These are phyloP conservation scores for Colletotrichum sidae DNA, from an alignment of 2,329 filamentous ascomycete genomes.

Conservation along the genomic window DNA sequence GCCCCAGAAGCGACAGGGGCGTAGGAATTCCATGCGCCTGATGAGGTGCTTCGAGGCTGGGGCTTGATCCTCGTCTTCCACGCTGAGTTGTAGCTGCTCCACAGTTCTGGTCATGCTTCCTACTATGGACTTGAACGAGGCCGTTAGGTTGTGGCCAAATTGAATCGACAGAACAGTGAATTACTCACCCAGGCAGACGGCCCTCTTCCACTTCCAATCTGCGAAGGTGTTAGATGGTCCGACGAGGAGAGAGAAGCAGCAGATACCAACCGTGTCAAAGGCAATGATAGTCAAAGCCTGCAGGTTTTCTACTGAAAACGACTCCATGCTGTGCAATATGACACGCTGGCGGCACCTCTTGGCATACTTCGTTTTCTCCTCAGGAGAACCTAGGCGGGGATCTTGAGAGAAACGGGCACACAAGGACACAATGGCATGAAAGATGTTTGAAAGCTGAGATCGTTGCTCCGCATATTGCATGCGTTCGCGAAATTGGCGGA, in stretches of 20 bases:
- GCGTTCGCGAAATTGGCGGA: constrained; percentile 41
- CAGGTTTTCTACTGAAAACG: constrained; percentile 49
- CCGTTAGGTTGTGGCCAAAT: not conserved
- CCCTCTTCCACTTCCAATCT: constrained; percentile 49
- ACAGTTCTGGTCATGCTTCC: constrained; percentile 53
- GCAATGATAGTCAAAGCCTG: constrained; percentile 50
- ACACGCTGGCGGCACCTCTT: constrained; percentile 45
- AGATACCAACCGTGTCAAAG: constrained; percentile 46
- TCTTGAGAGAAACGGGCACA: constrained; percentile 45
- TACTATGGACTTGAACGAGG: constrained; percentile 45
- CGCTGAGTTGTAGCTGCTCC: constrained; percentile 51
- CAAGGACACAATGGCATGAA: constrained; percentile 50
- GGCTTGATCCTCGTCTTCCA: constrained; percentile 47
- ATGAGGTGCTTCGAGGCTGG: constrained; percentile 46
- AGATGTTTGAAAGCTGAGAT: constrained; percentile 43
- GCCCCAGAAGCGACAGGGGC: constrained; percentile 46
- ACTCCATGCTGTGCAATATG: constrained; percentile 48
- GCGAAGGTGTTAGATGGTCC: not conserved
- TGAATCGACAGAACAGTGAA: not conserved
- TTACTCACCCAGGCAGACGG: constrained; percentile 46
- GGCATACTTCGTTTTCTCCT: constrained; percentile 32
- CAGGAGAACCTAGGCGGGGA: constrained; percentile 41
- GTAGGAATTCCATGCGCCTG: constrained; percentile 49
- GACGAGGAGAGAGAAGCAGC: not conserved
- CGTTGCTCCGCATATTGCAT: constrained; percentile 39